Base-by-base conservation (phyloP, 2,329 filamentous ascomycete genomes). In the Madurella mycetomatis region DNA sequence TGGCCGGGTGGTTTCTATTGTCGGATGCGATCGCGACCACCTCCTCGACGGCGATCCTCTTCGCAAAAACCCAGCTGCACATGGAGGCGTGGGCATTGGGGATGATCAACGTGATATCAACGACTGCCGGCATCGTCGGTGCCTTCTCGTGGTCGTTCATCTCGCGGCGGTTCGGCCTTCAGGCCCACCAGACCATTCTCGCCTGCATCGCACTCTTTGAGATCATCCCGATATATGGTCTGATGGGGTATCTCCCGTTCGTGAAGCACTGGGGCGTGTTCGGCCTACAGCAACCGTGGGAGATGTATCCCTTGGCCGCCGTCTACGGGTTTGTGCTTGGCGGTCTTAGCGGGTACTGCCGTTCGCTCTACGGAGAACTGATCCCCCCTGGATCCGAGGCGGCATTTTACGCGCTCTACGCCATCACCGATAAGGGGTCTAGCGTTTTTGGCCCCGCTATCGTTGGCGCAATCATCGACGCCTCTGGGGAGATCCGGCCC, bases 401-500 rank as follows among this genome's bases (percentile, higher is more conserved):
- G 0, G 92, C 92, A 0, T 99, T 99, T 67, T 99, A 95, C 68
- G 92, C 92, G 0, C 77, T 99, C 1, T 99, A 97, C 67, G 94
- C 94, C 37, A 96, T 97, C 60, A 97, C 94, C 1, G 94, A 99
- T 70, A 99, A 99, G 71, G 92, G 92, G 1, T 94, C 88, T 18
- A 95, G 89, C 67, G 79, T 97, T 2, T 96, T 99, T 70, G 94
- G 94, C 0, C 94, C 94, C 0, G 88, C 90, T 0, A 92, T 99
- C 67, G 94, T 99, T 0, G 94, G 92, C 1, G 84, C 85, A 12
- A 96, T 99, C 60, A 96, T 94, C 12, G 92, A 97, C 70, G 82
- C 76, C 48, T 87, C 86, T 30, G 88, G 88, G 5, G 85, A 88
- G 62, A 92, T 94, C 55, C 80, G 89, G 47, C 88, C 88, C 7